Evolutionary conservation across 2,329 filamentous ascomycete genomes (phyloP).

Genomic region (Microdochium bolleyi): DNA sequence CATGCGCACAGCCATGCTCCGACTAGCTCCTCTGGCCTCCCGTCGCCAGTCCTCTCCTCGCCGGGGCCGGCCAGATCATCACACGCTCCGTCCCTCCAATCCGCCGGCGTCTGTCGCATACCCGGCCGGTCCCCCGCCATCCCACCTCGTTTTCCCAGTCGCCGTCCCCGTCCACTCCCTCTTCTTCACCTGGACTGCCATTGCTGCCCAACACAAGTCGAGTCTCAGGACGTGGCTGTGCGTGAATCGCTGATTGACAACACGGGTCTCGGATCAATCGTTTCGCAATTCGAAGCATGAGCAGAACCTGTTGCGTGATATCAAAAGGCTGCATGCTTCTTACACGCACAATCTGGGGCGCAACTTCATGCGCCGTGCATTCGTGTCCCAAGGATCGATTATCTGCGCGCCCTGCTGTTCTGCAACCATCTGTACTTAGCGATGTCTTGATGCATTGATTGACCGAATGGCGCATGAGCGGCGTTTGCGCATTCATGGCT

Average conservation of each 20-base stretch:
- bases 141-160: neutral
- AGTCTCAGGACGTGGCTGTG: neutral
- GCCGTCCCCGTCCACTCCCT: neutral
- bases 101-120: neutral
- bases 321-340: too few relatives aligned
- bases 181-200: neutral
- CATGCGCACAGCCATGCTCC: neutral
- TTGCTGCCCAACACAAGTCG: neutral
- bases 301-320: too few relatives aligned
- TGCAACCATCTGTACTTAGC: neutral
- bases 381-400: too few relatives aligned
- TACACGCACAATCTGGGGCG: too few relatives aligned
- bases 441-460: neutral
- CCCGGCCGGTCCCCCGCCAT: neutral
- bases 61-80: neutral
- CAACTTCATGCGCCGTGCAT: too few relatives aligned
- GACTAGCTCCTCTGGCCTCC: neutral
- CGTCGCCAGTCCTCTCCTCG: neutral
- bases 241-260: too few relatives aligned
- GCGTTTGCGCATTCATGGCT: neutral
- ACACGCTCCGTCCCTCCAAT: neutral
- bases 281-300: too few relatives aligned
- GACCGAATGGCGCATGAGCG: neutral
- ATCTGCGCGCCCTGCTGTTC: neutral
- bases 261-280: too few relatives aligned